Conservation (phyloP, 1,284 basidiomycete genomes). For the Sporisorium exsertum region DNA sequence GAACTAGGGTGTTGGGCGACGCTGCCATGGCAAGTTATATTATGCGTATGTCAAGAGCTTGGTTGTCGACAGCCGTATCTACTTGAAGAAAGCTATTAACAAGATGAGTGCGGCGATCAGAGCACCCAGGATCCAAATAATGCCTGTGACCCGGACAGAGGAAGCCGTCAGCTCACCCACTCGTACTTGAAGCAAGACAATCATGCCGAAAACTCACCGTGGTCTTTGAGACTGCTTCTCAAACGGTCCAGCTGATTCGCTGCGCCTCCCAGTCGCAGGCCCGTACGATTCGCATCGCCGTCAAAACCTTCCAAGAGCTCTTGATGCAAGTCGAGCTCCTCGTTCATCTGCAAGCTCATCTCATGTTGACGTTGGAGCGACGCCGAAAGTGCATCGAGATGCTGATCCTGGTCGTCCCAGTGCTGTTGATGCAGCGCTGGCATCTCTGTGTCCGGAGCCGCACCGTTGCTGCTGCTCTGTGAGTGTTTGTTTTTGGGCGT, state of each 20-base stretch:
- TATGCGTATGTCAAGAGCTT: too few relatives aligned
- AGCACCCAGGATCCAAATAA: conserved; percentile 53
- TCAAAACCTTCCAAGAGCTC: conserved; percentile 61
- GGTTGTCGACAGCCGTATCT: background rate
- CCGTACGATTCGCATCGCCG: conserved; percentile 55
- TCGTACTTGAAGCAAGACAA: background rate
- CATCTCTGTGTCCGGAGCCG: conserved; percentile 7
- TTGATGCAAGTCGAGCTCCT: conserved; percentile 65
- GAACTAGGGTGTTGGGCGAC: too few relatives aligned
- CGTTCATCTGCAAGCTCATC: conserved; percentile 65
- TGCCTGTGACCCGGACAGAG: conserved; percentile 26
- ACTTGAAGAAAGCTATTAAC: conserved; percentile 61
- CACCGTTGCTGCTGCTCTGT: background rate
- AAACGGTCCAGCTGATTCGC: conserved; percentile 53
- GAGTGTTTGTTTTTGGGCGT: background rate
- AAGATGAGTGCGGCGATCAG: conserved; percentile 61
- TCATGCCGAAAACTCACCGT: conserved; percentile 51
- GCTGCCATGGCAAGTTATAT: too few relatives aligned
- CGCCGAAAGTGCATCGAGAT: conserved; percentile 58
- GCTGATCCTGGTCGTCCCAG: conserved; percentile 58
- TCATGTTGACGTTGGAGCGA: conserved; percentile 64
- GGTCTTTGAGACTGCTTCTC: conserved; percentile 56
- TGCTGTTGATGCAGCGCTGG: conserved; percentile 43
- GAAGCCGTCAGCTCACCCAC: background rate
- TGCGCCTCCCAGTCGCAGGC: conserved; percentile 58